Evolutionary conservation across 2,329 filamentous ascomycete species (phyloP).

Genomic region (Tolypocladium pustulatum): DNA sequence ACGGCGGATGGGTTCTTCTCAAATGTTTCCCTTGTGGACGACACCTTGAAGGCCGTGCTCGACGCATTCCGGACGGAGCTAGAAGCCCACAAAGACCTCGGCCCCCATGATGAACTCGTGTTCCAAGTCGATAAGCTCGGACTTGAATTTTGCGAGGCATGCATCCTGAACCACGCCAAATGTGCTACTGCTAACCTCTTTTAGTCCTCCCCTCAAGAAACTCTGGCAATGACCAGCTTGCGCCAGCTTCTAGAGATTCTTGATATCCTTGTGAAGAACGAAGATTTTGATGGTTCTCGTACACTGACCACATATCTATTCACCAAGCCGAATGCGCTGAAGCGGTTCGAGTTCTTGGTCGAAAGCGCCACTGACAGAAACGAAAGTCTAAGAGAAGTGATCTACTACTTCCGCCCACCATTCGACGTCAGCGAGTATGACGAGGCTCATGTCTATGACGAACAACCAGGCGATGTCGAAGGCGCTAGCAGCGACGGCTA

Average conservation of each 20-base stretch:
- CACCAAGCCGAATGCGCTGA: constrained; percentile 26
- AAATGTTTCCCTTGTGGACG: constrained; percentile 28
- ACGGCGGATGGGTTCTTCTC: constrained; percentile 33
- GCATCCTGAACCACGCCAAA: constrained; percentile 5
- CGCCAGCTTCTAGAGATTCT: constrained; percentile 31
- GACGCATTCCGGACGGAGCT: constrained; percentile 34
- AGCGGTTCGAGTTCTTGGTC: constrained; percentile 26
- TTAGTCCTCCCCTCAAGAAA: constrained; percentile 24
- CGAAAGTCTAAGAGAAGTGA: constrained; percentile 29
- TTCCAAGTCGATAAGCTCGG: constrained; percentile 41
- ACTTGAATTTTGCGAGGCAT: constrained; percentile 41
- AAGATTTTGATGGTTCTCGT: constrained; percentile 26
- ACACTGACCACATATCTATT: constrained; percentile 32
- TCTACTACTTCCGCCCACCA: constrained; percentile 24
- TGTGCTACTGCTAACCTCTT: constrained; percentile 13
- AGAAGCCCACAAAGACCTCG: constrained; percentile 26
- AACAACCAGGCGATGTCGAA: not conserved
- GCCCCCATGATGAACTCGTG: constrained; percentile 35
- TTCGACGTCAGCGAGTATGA: constrained; percentile 1
- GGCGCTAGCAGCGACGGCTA: constrained; percentile 1
- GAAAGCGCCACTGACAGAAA: constrained; percentile 32
- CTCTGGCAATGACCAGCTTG: constrained; percentile 25
- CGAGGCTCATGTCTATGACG: constrained; percentile 6
- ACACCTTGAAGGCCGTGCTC: constrained; percentile 33
- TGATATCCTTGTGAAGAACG: constrained; percentile 31